Conservation (phyloP, 306 rosid species). For the Psophocarpus tetragonolobus region DNA sequence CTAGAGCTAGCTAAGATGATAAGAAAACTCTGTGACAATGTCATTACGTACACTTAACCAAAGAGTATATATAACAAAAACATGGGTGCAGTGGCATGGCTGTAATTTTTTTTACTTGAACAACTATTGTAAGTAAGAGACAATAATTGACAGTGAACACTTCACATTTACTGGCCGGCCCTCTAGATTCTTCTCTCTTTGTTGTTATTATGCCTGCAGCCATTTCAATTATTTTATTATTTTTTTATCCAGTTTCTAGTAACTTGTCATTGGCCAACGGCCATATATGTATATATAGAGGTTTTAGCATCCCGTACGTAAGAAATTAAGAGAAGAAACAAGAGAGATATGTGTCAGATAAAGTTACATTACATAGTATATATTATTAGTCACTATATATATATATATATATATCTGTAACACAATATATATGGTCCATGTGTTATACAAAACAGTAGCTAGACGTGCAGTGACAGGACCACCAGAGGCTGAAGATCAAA, state of each 20-base stretch:
- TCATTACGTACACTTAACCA: background rate
- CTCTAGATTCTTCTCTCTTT: background rate
- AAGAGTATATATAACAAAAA: background rate
- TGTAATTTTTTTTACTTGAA: background rate
- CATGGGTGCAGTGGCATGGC: background rate
- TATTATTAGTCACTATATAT: background rate
- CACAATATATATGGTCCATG: background rate
- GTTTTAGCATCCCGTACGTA: background rate
- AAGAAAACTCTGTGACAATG: background rate
- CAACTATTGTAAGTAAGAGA: background rate
- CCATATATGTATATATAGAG: too few relatives aligned
- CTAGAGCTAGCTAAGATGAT: background rate
- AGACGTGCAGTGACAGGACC: background rate
- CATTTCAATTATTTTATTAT: background rate
- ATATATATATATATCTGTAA: too few relatives aligned
- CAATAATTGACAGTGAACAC: background rate
- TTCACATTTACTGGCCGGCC: background rate
- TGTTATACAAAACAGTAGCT: too few relatives aligned
- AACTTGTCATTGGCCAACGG: background rate
- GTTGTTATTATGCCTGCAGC: background rate
- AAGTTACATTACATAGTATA: too few relatives aligned
- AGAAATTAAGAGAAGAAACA: background rate
- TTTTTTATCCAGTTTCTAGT: background rate
- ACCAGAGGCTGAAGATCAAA: background rate
- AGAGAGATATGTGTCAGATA: background rate